Percentiles rank a stretch among this genome's conserved stretches.
phyloP scores from a whole-genome alignment of 805 yeast genomes.

The Danielozyma ontarioensis region DNA sequence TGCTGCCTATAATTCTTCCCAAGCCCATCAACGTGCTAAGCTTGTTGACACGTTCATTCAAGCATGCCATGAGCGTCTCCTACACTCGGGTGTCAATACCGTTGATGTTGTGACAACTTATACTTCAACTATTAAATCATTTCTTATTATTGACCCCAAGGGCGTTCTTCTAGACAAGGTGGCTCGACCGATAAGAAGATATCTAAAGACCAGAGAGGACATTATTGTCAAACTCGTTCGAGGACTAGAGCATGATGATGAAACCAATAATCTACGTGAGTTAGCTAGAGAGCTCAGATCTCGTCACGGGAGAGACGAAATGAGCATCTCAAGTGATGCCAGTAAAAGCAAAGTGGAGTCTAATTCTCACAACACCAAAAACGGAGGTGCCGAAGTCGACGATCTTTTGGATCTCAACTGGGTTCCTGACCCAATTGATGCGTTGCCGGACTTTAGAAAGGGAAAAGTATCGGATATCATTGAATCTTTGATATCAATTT shows the following conservation, averaged over 20 bases:
- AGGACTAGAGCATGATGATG: constrained; percentile 55
- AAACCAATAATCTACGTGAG: constrained; percentile 42
- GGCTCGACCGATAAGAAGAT: constrained; percentile 67
- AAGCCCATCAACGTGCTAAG: constrained; percentile 42
- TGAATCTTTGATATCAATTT: constrained; percentile 65
- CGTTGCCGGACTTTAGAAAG: constrained; percentile 76
- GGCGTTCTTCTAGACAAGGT: constrained; percentile 80
- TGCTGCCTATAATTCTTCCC: constrained; percentile 7
- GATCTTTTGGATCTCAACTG: constrained; percentile 51
- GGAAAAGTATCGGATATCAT: constrained; percentile 60
- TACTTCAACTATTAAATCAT: constrained; percentile 65
- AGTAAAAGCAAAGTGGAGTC: constrained; percentile 1
- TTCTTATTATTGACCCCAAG: constrained; percentile 74
- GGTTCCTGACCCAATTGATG: constrained; percentile 87
- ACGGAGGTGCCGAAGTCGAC: constrained; percentile 18
- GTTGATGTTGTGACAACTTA: constrained; percentile 64
- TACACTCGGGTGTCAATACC: constrained; percentile 82
- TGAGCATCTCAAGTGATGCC: constrained; percentile 2
- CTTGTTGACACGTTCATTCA: constrained; percentile 48
- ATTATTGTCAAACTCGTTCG: constrained; percentile 63
- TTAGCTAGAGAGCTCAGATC: constrained; percentile 48
- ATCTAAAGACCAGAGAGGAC: constrained; percentile 69
- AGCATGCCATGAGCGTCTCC: constrained; percentile 40
- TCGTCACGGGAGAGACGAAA: constrained; percentile 2
- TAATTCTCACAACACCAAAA: constrained; percentile 3